Conservation (phyloP, 192 early-diverging fungal species). For the Coemansia sp. region DNA sequence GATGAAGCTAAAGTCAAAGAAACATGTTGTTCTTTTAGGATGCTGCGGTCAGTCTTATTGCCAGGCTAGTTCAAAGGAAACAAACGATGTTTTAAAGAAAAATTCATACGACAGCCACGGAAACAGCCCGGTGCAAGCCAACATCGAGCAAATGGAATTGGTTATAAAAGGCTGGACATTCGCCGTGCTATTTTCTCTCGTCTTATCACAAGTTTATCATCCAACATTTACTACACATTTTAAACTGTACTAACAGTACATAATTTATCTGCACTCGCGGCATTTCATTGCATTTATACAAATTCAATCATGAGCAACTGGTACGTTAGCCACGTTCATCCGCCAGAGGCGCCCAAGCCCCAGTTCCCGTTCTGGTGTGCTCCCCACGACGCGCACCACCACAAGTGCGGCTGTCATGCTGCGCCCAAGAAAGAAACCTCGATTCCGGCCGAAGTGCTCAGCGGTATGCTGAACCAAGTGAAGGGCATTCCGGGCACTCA, state of each 20-base stretch:
- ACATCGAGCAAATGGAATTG: background rate
- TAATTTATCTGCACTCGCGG: background rate
- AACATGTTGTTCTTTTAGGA: background rate
- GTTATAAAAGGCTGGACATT: background rate
- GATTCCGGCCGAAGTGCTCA: slow-evolving; percentile 1
- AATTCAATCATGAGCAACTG: slow-evolving; percentile 2
- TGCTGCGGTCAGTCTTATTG: background rate
- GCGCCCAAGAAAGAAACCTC: background rate
- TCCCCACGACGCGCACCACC: background rate
- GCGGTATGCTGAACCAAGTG: slow-evolving; percentile 3
- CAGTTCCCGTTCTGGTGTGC: background rate
- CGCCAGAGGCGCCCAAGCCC: background rate
- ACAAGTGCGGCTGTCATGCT: background rate
- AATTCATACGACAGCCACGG: background rate
- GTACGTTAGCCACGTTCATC: slow-evolving; percentile 4
- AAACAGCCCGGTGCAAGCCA: background rate
- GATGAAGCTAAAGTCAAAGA: background rate
- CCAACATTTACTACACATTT: background rate
- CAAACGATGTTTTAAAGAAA: slow-evolving; percentile 3
- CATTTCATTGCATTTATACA: background rate
- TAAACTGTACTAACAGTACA: background rate
- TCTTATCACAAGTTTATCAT: background rate
- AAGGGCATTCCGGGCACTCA: slow-evolving; percentile 23
- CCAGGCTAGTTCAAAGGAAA: background rate
- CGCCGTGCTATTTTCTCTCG: background rate